Percentiles rank a stretch among this genome's conserved stretches.
Evolutionary conservation across 2,329 filamentous ascomycete species (phyloP).

Genomic region (Bertia moriformis): DNA sequence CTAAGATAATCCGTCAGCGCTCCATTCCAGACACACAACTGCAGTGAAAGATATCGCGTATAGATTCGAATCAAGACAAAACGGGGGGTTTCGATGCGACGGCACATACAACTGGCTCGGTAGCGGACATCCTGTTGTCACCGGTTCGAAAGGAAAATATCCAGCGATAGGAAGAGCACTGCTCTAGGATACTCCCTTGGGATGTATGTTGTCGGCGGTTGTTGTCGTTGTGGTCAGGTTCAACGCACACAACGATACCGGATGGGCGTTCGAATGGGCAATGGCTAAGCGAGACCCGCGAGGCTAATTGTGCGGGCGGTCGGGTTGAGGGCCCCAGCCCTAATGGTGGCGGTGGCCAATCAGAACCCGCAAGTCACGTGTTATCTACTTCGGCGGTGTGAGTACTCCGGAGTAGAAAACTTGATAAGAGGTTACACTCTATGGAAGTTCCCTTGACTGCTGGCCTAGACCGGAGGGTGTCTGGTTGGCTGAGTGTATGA

Average conservation of each 20-base stretch:
- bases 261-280: constrained; percentile 14
- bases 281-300: constrained; percentile 20
- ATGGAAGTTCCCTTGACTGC: too few relatives aligned
- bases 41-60: neutral
- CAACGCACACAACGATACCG: constrained; percentile 23
- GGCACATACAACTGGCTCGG: constrained; percentile 1
- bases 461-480: too few relatives aligned
- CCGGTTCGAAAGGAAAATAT: constrained; percentile 22
- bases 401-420: too few relatives aligned
- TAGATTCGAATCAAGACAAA: too few relatives aligned
- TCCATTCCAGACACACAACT: too few relatives aligned
- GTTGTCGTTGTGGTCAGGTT: constrained; percentile 26
- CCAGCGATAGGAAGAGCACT: constrained; percentile 20
- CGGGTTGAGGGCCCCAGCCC: constrained; percentile 18
- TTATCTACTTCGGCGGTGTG: constrained; percentile 2
- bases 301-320: constrained; percentile 18
- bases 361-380: constrained; percentile 11
- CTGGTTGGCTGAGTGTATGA: too few relatives aligned
- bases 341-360: constrained; percentile 19
- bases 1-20: constrained; percentile 26
- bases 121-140: constrained; percentile 10
- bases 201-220: constrained; percentile 27
- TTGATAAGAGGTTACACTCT: too few relatives aligned
- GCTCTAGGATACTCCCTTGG: constrained; percentile 21
- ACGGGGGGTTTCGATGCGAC: too few relatives aligned